phyloP scores from a whole-genome alignment of 1,139 yeast species.

The Yamadazyma friedrichii region DNA sequence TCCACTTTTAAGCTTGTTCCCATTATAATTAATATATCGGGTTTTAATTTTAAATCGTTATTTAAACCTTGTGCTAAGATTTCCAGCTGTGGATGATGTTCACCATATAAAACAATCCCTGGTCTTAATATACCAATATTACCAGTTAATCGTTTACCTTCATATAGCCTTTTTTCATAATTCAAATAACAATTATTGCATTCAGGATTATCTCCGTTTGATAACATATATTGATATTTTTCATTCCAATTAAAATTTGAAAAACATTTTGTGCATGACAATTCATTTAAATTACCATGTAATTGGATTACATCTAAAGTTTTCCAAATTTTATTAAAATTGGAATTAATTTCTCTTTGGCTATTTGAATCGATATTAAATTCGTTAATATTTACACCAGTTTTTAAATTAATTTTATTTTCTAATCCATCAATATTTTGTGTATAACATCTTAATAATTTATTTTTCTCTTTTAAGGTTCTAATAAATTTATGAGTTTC shows the following conservation, averaged over 20 bases:
- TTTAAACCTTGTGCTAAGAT: constrained; percentile 58
- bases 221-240: constrained; percentile 42
- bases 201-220: constrained; percentile 59
- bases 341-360: constrained; percentile 13
- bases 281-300: constrained; percentile 81
- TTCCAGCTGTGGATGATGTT: constrained; percentile 74
- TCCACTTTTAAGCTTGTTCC: constrained; percentile 77
- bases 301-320: constrained; percentile 76
- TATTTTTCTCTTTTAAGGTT: constrained; percentile 60
- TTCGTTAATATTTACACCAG: constrained; percentile 36
- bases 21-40: constrained; percentile 66
- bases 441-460: constrained; percentile 78
- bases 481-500: constrained; percentile 79
- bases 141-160: constrained; percentile 62
- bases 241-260: constrained; percentile 60
- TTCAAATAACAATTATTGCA: constrained; percentile 59
- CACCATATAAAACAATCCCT: constrained; percentile 75
- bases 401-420: constrained; percentile 39
- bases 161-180: constrained; percentile 50
- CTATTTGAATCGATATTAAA: constrained; percentile 18
- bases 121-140: constrained; percentile 68
- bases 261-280: constrained; percentile 73
- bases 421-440: constrained; percentile 65
- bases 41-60: constrained; percentile 54
- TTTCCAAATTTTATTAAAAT: constrained; percentile 52